Conservation (phyloP, 768 basidiomycete species). For the Crassisporium funariophilum region DNA sequence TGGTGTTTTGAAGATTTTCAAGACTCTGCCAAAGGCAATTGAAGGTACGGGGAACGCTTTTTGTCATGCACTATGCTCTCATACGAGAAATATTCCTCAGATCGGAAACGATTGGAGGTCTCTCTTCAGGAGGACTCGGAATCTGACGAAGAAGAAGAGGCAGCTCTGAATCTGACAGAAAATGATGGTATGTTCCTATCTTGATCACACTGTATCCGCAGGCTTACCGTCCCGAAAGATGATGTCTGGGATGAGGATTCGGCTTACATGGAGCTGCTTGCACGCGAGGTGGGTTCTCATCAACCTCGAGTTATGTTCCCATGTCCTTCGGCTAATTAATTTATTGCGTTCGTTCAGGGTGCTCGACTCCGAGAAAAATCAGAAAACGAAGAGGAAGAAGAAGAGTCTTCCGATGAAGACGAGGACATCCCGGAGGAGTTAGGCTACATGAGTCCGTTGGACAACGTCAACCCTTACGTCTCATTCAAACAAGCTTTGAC, state of each 20-base stretch:
- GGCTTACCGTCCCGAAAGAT: conserved; percentile 42
- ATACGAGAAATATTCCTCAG: conserved; percentile 42
- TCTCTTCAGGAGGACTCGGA: conserved; percentile 40
- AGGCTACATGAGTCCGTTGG: conserved; percentile 83
- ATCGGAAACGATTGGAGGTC: conserved; percentile 64
- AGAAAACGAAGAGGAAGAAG: conserved; percentile 57
- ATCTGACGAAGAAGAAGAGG: conserved; percentile 52
- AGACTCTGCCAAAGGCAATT: conserved; percentile 75
- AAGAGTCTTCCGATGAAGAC: conserved; percentile 55
- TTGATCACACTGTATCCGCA: neutral
- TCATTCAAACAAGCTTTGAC: conserved; percentile 80
- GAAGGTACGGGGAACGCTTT: conserved; percentile 45
- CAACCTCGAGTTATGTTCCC: conserved; percentile 4
- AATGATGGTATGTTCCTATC: conserved; percentile 53
- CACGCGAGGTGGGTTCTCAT: conserved; percentile 61
- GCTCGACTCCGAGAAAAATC: conserved; percentile 70
- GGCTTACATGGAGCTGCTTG: conserved; percentile 84
- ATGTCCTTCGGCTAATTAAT: conserved; percentile 8
- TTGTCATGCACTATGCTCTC: conserved; percentile 31
- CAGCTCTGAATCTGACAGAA: conserved; percentile 61
- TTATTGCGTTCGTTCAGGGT: conserved; percentile 44
- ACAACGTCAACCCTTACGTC: conserved; percentile 74
- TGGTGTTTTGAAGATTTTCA: conserved; percentile 73
- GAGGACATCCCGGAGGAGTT: conserved; percentile 78
- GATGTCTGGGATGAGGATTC: conserved; percentile 93